A percentile compares a stretch with the other conserved stretches of the same genome.
Evolutionary conservation across 352 stramenopile genomes (phyloP).

Genomic region (Ophiocytium majus): DNA sequence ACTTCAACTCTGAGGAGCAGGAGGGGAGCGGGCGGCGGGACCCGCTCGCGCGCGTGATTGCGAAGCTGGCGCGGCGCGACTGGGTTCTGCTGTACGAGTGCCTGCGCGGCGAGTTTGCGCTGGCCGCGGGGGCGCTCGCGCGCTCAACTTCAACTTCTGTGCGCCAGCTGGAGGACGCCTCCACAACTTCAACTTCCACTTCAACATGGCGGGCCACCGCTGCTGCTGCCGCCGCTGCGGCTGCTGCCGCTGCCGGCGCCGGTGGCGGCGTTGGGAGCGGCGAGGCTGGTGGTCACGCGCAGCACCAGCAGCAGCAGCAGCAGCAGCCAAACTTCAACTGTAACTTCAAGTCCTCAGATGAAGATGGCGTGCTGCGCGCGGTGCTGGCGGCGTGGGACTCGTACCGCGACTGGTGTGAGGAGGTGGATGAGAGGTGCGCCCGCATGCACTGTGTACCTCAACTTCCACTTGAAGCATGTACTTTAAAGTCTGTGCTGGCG

Average conservation of each 20-base stretch:
- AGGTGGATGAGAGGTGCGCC: constrained; percentile 26
- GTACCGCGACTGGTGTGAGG: constrained; percentile 51
- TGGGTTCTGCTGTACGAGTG: constrained; percentile 49
- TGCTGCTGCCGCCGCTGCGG: neutral
- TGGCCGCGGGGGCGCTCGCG: constrained; percentile 39
- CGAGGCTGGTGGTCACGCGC: neutral
- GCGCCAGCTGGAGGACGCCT: no score
- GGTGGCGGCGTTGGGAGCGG: neutral
- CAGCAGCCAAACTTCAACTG: no score
- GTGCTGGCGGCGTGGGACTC: constrained; percentile 35
- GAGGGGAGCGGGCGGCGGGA: neutral
- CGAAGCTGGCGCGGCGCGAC: constrained; percentile 39
- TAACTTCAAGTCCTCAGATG: no score
- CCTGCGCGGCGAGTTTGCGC: constrained; percentile 33
- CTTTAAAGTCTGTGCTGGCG: neutral
- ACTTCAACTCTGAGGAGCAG: no score
- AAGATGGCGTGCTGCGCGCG: constrained; percentile 12
- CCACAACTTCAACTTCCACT: no score
- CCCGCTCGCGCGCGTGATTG: constrained; percentile 25
- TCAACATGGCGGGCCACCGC: neutral
- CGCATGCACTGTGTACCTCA: neutral
- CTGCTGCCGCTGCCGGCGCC: constrained; percentile 15
- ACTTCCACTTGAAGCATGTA: no score
- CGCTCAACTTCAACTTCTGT: no score
- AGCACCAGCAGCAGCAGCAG: no score